Base-by-base conservation (phyloP, 2,329 filamentous ascomycete genomes). In the Myriosclerotinia scirpicola region DNA sequence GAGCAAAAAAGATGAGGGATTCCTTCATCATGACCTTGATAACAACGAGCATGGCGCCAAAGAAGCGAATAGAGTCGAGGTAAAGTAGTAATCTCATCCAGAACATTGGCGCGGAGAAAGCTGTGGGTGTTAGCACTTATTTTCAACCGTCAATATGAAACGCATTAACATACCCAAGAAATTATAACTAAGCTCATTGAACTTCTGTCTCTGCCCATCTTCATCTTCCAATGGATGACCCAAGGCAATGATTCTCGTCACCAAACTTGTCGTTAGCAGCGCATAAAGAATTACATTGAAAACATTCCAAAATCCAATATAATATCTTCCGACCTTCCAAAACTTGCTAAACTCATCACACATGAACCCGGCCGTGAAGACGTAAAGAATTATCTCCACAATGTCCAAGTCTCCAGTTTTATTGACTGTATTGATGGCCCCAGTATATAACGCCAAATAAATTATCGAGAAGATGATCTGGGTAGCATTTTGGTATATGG, bases 21-120 rank as follows among this genome's bases (percentile, higher is more conserved):
- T 94, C 90, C 75, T 92, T 92, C 90, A 94, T 93, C 91, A 94
- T 93, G 62, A 93, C 90, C 77, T 98, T 96, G 54, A 99, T 82
- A 2, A 99, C 93, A 2, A 99, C 94, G 1, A 99, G 85, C 95
- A 99, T 99, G 60, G 94, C 93, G 34, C 95, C 95, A 74, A 99
- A 99, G 82, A 99, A 99, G 65, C 91, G 88, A 83, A 96, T 87
- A 44, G 90, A 92, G 78, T 99, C 95, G 22, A 99, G 86, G 76
- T 97, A 99, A 8, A 99, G 85, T 69, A 99, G 80, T 67, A 99
- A 83, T 5, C 95, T 90, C 75, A 89, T 90, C 94, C 95, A 99
- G 78, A 99, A 98, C 91, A 99, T 91, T 0, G 95, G 95, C 0
- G 95, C 93, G 3, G 89, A 88, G 77, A 97, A 96, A 12, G 95